Conservation (phyloP, 306 rosid species). For the Corylus heterophylla region DNA sequence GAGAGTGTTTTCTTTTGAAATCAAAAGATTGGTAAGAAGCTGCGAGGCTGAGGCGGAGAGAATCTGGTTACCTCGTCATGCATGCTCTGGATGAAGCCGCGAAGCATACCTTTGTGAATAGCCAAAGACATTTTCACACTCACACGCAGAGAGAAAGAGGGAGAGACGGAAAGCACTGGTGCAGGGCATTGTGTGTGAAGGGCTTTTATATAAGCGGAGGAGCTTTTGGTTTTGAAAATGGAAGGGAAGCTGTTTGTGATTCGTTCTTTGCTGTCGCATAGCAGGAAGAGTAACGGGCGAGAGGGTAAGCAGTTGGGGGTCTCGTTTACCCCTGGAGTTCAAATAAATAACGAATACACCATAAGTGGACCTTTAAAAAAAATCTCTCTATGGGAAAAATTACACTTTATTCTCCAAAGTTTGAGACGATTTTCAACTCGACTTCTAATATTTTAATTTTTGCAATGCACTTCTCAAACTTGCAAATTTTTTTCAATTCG, state of each 20-base stretch:
- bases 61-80: conserved; percentile 17
- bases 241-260: neutral
- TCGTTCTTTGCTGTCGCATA: neutral
- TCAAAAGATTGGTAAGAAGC: neutral
- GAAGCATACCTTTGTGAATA: conserved; percentile 8
- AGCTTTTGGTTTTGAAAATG: neutral
- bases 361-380: neutral
- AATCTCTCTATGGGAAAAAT: neutral
- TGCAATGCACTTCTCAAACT: too few relatives aligned
- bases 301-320: neutral
- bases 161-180: neutral
- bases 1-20: neutral
- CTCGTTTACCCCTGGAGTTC: neutral
- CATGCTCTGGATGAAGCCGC: conserved; percentile 21
- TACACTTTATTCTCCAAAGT: too few relatives aligned
- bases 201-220: neutral
- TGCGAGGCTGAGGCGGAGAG: neutral
- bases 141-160: neutral
- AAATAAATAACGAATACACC: neutral
- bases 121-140: neutral
- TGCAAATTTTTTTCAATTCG: too few relatives aligned
- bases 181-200: too few relatives aligned
- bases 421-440: too few relatives aligned
- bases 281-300: neutral
- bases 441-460: too few relatives aligned